Conservation (phyloP, 495 filamentous ascomycete species). For the Lasiosphaeriaceae sp. region DNA sequence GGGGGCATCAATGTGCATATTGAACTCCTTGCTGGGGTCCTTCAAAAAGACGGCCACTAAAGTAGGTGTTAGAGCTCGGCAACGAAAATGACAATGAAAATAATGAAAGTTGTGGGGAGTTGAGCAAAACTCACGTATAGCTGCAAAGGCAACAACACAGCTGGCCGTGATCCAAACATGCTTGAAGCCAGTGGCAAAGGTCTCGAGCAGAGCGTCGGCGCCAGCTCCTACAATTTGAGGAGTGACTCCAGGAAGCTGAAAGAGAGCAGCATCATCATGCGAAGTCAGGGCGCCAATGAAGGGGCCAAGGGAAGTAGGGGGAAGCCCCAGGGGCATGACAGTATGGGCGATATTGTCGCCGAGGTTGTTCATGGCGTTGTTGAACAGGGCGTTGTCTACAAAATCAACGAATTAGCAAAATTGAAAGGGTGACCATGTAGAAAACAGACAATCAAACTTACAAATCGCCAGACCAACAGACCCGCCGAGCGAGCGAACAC, state of each 20-base stretch:
- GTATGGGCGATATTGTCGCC: slow-evolving; percentile 23
- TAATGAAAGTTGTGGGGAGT: not conserved
- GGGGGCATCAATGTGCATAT: slow-evolving; percentile 21
- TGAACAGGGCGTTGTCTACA: slow-evolving; percentile 25
- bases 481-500: slow-evolving; percentile 29
- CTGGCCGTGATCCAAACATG: slow-evolving; percentile 28
- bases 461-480: slow-evolving; percentile 32
- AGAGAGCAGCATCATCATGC: slow-evolving; percentile 16
- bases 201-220: slow-evolving; percentile 15
- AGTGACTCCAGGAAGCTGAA: slow-evolving; percentile 22
- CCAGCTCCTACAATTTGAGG: slow-evolving; percentile 22
- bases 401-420: not conserved
- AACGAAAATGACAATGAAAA: no score
- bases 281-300: slow-evolving; percentile 18
- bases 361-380: slow-evolving; percentile 12
- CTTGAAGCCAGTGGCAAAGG: slow-evolving; percentile 22
- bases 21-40: slow-evolving; percentile 19
- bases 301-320: slow-evolving; percentile 2
- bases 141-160: slow-evolving; percentile 22
- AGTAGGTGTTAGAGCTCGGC: not conserved
- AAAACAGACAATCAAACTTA: slow-evolving; percentile 1
- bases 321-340: slow-evolving; percentile 22
- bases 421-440: not conserved
- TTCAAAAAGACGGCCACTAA: slow-evolving; percentile 12
- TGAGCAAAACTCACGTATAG: slow-evolving; percentile 12